phyloP scores from a whole-genome alignment of 768 basidiomycete species.

The Suillus tomentosus region DNA sequence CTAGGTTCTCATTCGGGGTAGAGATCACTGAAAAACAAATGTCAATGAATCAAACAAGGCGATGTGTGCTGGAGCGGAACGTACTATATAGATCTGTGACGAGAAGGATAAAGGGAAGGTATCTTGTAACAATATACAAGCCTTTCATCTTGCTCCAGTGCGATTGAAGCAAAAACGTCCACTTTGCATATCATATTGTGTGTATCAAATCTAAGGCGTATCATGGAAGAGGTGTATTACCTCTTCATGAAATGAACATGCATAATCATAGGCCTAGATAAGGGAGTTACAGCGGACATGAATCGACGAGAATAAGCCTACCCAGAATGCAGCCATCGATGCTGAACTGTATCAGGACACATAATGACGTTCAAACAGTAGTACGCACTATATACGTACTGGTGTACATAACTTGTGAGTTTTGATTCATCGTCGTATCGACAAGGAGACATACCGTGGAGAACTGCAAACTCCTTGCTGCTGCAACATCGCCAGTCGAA shows the following conservation, averaged over 20 bases:
- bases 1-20: no score
- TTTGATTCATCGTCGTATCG: neutral
- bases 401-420: neutral
- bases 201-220: neutral
- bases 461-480: neutral
- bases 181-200: neutral
- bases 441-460: neutral
- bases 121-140: neutral
- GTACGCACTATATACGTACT: neutral
- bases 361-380: neutral
- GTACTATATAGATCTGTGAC: neutral
- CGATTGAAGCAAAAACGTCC: neutral
- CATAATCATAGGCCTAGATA: neutral
- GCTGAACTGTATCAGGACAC: neutral
- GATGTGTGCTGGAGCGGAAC: neutral
- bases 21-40: neutral
- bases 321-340: neutral
- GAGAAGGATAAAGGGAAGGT: neutral
- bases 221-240: neutral
- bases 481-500: neutral
- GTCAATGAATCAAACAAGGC: neutral
- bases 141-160: neutral
- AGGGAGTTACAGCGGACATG: neutral
- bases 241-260: neutral
- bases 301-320: neutral